Percentiles rank a stretch among this genome's conserved stretches.
These are phyloP conservation scores for Gossypioides kirkii DNA, from an alignment of 345 rosid genomes.

Conservation along the genomic window DNA sequence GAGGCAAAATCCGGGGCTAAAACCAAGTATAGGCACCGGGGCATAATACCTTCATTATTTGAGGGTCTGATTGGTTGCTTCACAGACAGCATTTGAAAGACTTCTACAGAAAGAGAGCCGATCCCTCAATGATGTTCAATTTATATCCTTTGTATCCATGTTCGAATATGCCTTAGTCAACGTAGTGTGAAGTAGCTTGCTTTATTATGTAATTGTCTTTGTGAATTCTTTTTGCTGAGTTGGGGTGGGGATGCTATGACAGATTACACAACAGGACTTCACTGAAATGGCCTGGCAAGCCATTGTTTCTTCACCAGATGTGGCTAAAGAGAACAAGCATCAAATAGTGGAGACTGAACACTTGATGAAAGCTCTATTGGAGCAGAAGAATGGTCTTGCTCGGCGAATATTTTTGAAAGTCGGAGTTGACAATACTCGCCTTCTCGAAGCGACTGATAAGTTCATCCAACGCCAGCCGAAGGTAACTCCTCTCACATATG, in stretches of 20 bases:
- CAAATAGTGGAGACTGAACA: slow-evolving; percentile 99
- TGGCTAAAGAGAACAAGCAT: slow-evolving; percentile 92
- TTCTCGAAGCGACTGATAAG: slow-evolving; percentile 89
- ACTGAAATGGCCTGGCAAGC: slow-evolving; percentile 99
- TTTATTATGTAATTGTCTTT: background rate
- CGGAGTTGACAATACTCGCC: slow-evolving; percentile 84
- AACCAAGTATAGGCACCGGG: no score
- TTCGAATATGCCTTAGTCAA: no score
- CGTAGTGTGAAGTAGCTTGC: background rate
- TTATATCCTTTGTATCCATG: background rate
- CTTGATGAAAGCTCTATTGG: slow-evolving; percentile 84
- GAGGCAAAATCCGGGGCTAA: no score
- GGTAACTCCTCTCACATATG: slow-evolving; percentile 34
- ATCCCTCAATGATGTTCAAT: no score
- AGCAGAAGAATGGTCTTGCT: slow-evolving; percentile 99
- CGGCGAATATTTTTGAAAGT: slow-evolving; percentile 78
- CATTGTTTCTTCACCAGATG: slow-evolving; percentile 85
- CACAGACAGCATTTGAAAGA: no score
- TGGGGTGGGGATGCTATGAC: slow-evolving; percentile 17
- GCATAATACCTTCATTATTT: no score
- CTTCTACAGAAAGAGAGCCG: no score
- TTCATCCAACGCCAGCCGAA: slow-evolving; percentile 92
- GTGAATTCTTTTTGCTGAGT: slow-evolving; percentile 2
- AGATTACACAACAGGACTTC: slow-evolving; percentile 92
- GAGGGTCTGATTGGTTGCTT: no score